Conservation (phyloP, 1,284 basidiomycete species). For the Coriolopsis trogii region DNA sequence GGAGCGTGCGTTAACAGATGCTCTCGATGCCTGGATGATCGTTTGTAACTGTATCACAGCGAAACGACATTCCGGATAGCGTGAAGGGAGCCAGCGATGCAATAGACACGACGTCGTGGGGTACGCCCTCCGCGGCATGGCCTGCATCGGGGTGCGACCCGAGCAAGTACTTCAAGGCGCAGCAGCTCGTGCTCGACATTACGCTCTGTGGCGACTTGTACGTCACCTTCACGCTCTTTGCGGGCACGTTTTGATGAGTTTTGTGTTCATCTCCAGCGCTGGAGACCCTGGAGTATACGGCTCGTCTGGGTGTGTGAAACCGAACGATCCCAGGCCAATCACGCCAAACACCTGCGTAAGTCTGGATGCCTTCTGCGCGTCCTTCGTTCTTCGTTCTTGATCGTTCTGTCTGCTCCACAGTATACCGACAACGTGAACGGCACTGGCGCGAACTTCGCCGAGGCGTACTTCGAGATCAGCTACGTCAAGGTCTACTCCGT, state of each 20-base stretch:
- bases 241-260: too few species aligned
- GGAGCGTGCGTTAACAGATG: conserved; percentile 52
- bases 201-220: conserved; percentile 61
- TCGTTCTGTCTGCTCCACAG: too few species aligned
- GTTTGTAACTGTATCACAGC: conserved; percentile 33
- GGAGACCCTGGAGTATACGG: conserved; percentile 46
- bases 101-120: conserved; percentile 55
- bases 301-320: conserved; percentile 44
- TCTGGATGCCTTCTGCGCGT: neutral
- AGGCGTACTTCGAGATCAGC: conserved; percentile 55
- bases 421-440: conserved; percentile 59
- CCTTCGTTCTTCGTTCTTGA: too few species aligned
- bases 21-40: neutral
- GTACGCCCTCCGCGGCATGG: conserved; percentile 56
- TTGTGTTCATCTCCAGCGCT: too few species aligned
- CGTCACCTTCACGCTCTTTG: conserved; percentile 20
- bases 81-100: conserved; percentile 34
- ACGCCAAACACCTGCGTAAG: conserved; percentile 34
- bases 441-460: conserved; percentile 42
- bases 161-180: conserved; percentile 49
- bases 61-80: conserved; percentile 47
- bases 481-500: conserved; percentile 48
- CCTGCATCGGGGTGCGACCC: conserved; percentile 47
- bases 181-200: conserved; percentile 60
- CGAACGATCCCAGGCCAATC: conserved; percentile 22